Conservation (phyloP, 2,329 filamentous ascomycete species). For the Rutstroemia sp. region DNA sequence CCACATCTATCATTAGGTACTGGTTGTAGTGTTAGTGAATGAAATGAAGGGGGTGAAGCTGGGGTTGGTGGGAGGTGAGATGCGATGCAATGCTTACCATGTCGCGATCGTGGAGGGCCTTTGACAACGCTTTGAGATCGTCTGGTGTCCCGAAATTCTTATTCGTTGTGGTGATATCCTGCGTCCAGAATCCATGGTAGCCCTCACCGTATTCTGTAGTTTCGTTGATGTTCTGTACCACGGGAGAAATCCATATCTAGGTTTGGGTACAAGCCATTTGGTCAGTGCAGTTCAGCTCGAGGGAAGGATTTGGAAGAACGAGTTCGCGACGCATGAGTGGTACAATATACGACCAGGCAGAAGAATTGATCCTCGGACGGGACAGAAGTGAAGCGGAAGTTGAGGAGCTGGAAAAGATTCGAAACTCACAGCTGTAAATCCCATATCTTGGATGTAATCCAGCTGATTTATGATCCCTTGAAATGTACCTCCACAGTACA, state of each 20-base stretch:
- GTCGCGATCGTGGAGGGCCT: conserved; percentile 44
- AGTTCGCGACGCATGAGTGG: neutral
- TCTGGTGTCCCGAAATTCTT: conserved; percentile 49
- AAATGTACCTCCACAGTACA: conserved; percentile 41
- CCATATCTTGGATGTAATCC: conserved; percentile 40
- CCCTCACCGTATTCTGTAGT: conserved; percentile 32
- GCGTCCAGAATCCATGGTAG: conserved; percentile 39
- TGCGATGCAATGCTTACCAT: conserved; percentile 31
- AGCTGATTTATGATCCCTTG: conserved; percentile 37
- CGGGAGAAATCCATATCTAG: conserved; percentile 35
- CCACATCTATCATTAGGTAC: conserved; percentile 42
- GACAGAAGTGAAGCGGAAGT: neutral
- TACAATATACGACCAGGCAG: neutral
- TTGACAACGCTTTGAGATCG: conserved; percentile 50
- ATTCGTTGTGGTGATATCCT: conserved; percentile 45
- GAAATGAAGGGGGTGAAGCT: neutral
- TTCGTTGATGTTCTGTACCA: conserved; percentile 33
- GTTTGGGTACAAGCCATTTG: neutral
- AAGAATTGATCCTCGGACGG: neutral
- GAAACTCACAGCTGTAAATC: conserved; percentile 24
- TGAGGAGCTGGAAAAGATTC: neutral
- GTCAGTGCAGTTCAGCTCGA: neutral
- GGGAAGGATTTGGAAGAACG: neutral
- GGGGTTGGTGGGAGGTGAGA: neutral
- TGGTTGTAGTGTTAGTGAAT: neutral